Evolutionary conservation across 2,329 filamentous ascomycete species (phyloP).

Genomic region (Cytospora chrysosperma): DNA sequence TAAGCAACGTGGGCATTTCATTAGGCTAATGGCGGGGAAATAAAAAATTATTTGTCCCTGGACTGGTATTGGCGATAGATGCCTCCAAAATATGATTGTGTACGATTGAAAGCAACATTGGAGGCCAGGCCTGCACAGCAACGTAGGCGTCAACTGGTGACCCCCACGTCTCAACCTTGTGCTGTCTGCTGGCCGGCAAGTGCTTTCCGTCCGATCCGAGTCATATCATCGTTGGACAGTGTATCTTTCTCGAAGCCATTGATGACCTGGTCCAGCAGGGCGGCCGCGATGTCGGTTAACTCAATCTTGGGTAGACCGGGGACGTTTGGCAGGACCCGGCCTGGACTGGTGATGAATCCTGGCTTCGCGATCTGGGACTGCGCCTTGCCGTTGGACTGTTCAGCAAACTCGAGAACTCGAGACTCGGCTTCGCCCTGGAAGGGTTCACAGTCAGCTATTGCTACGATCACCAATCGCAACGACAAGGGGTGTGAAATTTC

Average conservation of each 20-base stretch:
- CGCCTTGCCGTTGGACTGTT: constrained; percentile 36
- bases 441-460: not conserved
- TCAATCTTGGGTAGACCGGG: constrained; percentile 11
- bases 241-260: constrained; percentile 48
- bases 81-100: too few species aligned
- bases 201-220: constrained; percentile 34
- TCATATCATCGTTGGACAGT: constrained; percentile 44
- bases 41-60: too few species aligned
- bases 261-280: constrained; percentile 44
- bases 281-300: constrained; percentile 34
- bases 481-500: not conserved
- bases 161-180: too few species aligned
- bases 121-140: too few species aligned
- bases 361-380: constrained; percentile 42
- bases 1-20: too few species aligned
- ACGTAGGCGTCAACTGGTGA: too few species aligned
- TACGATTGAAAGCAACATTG: too few species aligned
- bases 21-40: too few species aligned
- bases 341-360: constrained; percentile 40
- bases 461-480: too few species aligned
- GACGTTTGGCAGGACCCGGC: constrained; percentile 12
- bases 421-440: constrained; percentile 47
- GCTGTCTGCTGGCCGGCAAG: too few species aligned
- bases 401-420: constrained; percentile 41
- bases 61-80: too few species aligned